Base-by-base conservation (phyloP, 108 stramenopile genomes). In the Pseudonitzschia delicatissima region DNA sequence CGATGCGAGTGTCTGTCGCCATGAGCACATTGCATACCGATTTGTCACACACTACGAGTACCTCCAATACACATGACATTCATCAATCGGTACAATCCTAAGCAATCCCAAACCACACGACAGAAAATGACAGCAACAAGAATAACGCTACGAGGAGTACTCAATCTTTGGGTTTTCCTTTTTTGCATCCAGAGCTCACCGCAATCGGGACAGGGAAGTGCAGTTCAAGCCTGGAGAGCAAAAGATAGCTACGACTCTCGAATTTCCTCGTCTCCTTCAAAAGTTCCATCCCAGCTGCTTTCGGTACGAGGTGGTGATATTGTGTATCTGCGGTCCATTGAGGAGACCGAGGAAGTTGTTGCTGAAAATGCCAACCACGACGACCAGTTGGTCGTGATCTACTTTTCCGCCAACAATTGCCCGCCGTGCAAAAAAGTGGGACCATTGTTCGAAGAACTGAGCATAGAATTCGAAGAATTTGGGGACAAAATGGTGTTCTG, bases 381-480 rank as follows among this genome's bases (percentile, higher is more conserved):
- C 15, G 27, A 55, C 31, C 53, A 64, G 31, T 45, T 64, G 63
- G 45, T 64, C 12, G 45, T 64, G 12, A 64, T 64, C 29, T 44
- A 64, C 45, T 64, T 64, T 31, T 31, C 63, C 17, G 47, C 63
- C 26, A 64, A 45, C 18, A 47, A 64, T 33, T 64, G 63, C 40
- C 63, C 63, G 1, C 63, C 63, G 26, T 64, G 63, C 45, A 64
- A 64, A 18, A 18, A 31, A 4, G 63, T 64, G 11, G 63, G 45
- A 18, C 63, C 63, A 13, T 31, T 64, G 17, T 64, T 45, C 6
- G 49, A 23, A 17, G 53, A 55, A 17, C n/a, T 55, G 6, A 55
- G 53, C 39, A 37, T 39, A 61, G 60, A 61, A 61, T 61, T 42
- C 45, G 45, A 73, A 45, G 60, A 71, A 28, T n/a, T n/a, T n/a